Evolutionary conservation across 164 flowering plant species (phyloP).

Genomic region (Magnolia changhungtana): DNA sequence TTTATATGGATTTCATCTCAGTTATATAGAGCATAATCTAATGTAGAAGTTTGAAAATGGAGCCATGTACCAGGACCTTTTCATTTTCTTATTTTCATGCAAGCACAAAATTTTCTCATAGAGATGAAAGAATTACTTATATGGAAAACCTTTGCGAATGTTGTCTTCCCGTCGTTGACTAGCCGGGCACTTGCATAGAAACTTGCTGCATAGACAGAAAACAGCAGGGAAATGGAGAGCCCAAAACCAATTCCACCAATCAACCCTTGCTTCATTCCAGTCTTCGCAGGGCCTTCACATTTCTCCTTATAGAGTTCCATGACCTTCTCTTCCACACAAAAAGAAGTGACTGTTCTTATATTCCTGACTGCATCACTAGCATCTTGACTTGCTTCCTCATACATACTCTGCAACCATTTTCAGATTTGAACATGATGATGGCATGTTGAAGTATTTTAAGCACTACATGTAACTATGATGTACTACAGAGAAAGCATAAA

Average conservation of each 20-base stretch:
- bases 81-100: neutral
- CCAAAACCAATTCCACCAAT: constrained; percentile 43
- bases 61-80: neutral
- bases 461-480: neutral
- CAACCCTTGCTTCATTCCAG: constrained; percentile 35
- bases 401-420: constrained; percentile 31
- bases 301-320: constrained; percentile 30
- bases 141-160: constrained; percentile 29
- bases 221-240: constrained; percentile 35
- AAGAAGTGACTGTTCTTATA: constrained; percentile 65
- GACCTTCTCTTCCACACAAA: constrained; percentile 60
- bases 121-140: constrained; percentile 17
- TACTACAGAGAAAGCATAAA: neutral
- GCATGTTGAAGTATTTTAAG: neutral
- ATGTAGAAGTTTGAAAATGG: neutral
- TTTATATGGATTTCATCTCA: no score
- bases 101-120: neutral
- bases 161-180: constrained; percentile 23
- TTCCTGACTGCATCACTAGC: constrained; percentile 68
- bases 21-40: no score
- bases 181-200: constrained; percentile 39
- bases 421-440: neutral
- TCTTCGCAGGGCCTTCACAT: constrained; percentile 37
- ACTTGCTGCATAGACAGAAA: constrained; percentile 26
- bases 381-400: constrained; percentile 64